Evolutionary conservation across 2,329 filamentous ascomycete genomes (phyloP), one percentile per base, ranked within the genome.

Genomic region (Colletotrichum sp.): DNA sequence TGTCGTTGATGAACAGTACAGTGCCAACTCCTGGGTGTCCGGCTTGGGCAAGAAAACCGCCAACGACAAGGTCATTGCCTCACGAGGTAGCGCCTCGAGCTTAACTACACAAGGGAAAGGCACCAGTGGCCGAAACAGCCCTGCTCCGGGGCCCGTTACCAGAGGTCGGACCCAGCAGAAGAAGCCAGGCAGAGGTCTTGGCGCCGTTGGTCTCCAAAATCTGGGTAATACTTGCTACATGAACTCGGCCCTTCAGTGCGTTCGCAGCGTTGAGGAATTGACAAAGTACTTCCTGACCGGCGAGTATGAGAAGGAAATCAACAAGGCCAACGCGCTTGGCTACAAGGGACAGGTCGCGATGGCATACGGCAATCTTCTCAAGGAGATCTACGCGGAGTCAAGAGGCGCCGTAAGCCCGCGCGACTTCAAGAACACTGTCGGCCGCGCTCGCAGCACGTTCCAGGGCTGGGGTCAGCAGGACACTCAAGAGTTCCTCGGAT

Each of bases 221-320:
- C 87, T 99, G 16, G 97, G 97, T 65, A 99, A 99, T 82, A 99
- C 97, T 0, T 99, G 97, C 86, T 99, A 99, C 86, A 98, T 99
- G 96, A 99, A 99, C 85, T 98, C 96, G 27, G 97, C 97, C 12
- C 88, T 99, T 71, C 97, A 99, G 83, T 99, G 97, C 83, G 92
- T 99, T 68, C 93, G 96, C 67, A 98, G 95, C 80, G 96, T 98
- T 0, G 95, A 98, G 82, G 97, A 99, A 84, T 87, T 99, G 78
- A 96, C 95, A 7, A 93, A 96, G 81, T 99, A 98, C 84, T 99
- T 99, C 84, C 85, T 98, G 66, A 89, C 91, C 67, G 90, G 93
- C 75, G 90, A 93, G 77, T 96, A 95, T 85, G 92, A 94, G 80
- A 87, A 89, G 68, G 96, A 99, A 81, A 90, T 99, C 79, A 99